Conservation (phyloP, 2,329 filamentous ascomycete species). For the Alternaria tenuissima region DNA sequence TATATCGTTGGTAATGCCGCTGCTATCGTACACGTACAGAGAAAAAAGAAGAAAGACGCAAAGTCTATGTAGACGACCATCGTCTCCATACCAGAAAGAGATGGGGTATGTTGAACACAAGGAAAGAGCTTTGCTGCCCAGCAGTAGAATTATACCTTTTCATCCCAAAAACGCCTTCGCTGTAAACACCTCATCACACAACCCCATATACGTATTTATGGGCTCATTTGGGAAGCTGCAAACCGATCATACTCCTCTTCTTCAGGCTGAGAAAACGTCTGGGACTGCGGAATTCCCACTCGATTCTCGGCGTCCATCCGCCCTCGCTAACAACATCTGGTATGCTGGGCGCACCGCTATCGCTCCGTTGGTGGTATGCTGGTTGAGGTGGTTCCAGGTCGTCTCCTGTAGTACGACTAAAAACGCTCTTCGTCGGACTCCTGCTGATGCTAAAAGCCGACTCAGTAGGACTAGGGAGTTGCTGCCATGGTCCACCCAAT, state of each 20-base stretch:
- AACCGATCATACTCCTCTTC: slow-evolving; percentile 22
- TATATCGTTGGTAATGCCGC: not conserved
- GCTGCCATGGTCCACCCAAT: slow-evolving; percentile 31
- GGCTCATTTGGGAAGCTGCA: slow-evolving; percentile 4
- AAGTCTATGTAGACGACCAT: not conserved
- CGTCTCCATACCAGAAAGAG: not conserved
- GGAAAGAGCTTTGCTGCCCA: slow-evolving; percentile 5
- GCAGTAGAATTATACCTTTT: slow-evolving; percentile 4
- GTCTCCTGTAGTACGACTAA: slow-evolving; percentile 7
- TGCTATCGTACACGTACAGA: not conserved
- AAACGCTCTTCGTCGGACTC: slow-evolving; percentile 11
- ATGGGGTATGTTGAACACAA: slow-evolving; percentile 5
- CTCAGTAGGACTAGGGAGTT: slow-evolving; percentile 15
- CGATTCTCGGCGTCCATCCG: slow-evolving; percentile 29
- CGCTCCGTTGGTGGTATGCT: slow-evolving; percentile 15
- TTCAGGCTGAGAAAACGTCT: slow-evolving; percentile 30
- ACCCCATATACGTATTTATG: not conserved
- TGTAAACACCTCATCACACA: not conserved
- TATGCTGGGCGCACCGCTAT: slow-evolving; percentile 26
- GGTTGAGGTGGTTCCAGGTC: not conserved
- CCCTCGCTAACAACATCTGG: slow-evolving; percentile 26
- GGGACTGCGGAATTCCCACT: slow-evolving; percentile 31
- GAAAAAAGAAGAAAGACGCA: not conserved
- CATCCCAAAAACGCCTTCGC: slow-evolving; percentile 3
- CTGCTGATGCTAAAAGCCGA: slow-evolving; percentile 9